A percentile compares a stretch with the other conserved stretches of the same genome.
Evolutionary conservation across 108 stramenopile species (phyloP).

Genomic region (Cyclotella cryptica): DNA sequence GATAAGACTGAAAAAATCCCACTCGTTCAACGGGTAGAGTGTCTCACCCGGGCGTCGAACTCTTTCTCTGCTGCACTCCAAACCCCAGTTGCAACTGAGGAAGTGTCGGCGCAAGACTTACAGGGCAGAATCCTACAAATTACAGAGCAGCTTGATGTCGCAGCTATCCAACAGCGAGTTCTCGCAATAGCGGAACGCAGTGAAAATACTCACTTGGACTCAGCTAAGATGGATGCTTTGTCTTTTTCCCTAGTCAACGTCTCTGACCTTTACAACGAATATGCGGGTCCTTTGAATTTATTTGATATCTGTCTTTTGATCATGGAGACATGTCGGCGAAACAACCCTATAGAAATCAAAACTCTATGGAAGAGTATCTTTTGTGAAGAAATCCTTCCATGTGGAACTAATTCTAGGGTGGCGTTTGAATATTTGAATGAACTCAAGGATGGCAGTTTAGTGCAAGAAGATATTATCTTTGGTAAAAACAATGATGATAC

Average conservation of each 20-base stretch:
- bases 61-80: conserved; percentile 60
- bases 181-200: conserved; percentile 64
- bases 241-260: conserved; percentile 59
- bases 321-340: conserved; percentile 65
- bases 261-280: conserved; percentile 82
- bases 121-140: conserved; percentile 42
- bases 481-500: conserved; percentile 15
- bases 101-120: conserved; percentile 42
- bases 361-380: conserved; percentile 79
- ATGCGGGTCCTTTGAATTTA: conserved; percentile 65
- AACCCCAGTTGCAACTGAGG: conserved; percentile 8
- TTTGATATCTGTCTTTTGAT: conserved; percentile 81
- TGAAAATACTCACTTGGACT: conserved; percentile 46
- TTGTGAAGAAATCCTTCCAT: conserved; percentile 79
- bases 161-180: conserved; percentile 71
- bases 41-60: conserved; percentile 67
- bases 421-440: conserved; percentile 51
- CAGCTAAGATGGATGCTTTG: conserved; percentile 58
- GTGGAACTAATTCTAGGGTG: conserved; percentile 57
- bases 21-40: conserved; percentile 74
- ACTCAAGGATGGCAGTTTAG: conserved; percentile 56
- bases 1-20: conserved; percentile 41
- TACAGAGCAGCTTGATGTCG: conserved; percentile 72
- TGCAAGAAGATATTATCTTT: conserved; percentile 44
- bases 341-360: conserved; percentile 58